Base-by-base conservation (phyloP, 176 grass and related monocot species). In the Chloris gayana region DNA sequence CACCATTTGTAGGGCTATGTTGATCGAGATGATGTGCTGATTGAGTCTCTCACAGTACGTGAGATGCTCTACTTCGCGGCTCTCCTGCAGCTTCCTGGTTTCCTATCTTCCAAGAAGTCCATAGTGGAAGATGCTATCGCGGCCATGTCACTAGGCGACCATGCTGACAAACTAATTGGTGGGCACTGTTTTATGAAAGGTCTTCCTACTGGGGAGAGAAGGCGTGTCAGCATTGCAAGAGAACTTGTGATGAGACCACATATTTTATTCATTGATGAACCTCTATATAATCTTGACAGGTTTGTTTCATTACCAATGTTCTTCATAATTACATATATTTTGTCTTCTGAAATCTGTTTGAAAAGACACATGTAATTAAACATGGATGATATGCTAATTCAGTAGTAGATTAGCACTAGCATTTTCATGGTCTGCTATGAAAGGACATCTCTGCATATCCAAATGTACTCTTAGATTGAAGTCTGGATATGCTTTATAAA, bases 181-280 rank as follows among this genome's bases (percentile, higher is more conserved):
- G 86, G 94, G 11, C 85, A 90, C 81, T 97, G 91, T 85, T 92
- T 83, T 44, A 77, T 42, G 5, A 87, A 88, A 41, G 87, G 84
- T 41, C 90, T 98, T 51, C 91, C 87, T 33, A 49, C 8, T 53
- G 92, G 95, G 4, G 95, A 98, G 76, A 89, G 95, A 73, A 92
- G 89, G 70, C 87, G 95, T 41, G 86, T 93, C 68, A 98, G 92
- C 78, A 98, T 98, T 32, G 95, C 95, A 6, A 85, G 90, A n/a
- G 95, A 93, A 76, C 89, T 98, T 72, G 95, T 98, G n/a, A 89
- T 85, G 89, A 91, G 95, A 64, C 95, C 92, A 11, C 89, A 94
- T 65, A 80, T 90, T 67, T 77, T 98, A 66, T 98, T 94, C 82
- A 94, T 98, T 34, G 92, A 94, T 50, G 95, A 98, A 47, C 95